Evolutionary conservation across 202 grass and related monocot genomes (phyloP), one percentile per base, ranked within the genome.

Genomic region (Schoenoplectus tabernaemontani): DNA sequence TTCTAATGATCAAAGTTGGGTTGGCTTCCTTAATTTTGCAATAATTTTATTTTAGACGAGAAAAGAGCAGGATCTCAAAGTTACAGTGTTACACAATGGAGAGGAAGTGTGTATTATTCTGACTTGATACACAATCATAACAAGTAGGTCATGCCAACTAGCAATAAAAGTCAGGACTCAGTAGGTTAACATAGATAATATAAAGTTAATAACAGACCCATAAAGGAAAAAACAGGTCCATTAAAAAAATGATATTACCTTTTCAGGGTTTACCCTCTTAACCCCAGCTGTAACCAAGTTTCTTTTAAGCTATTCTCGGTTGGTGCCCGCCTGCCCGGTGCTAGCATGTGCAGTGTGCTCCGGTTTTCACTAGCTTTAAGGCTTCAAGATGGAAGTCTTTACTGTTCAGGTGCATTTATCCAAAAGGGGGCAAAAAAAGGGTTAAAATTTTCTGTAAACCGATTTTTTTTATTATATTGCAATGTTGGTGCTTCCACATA

Each of bases 341-440:
- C 12, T 38, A 60, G 68, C 90, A 87, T 83, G 82, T 92, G 82
- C 70, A 59, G 80, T 59, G 76, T 77, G 64, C 71, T 81, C 47
- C 77, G 54, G 59, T 79, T 76, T 50, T 74, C 7, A 57, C 63
- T 54, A 30, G 64, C 36, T 56, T 2, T 56, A n/a, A n/a, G 16
- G 4, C 19, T 87, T 84, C 64, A 91, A 77, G 61, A 65, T n/a
- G 83, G 77, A 82, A 78, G 74, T 51, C 61, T 77, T 17, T 79
- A 46, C 38, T 17, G 23, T 36, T 54, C 24, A 37, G 64, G 77
- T 43, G 30, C 80, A 83, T 77, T 63, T 9, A n/a, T 65, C 12
- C 4, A 84, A 81, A 75, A 20, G 57, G 64, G 19, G 48, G 17
- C 17, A 57, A 56, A 57, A 56, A 69, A 76, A 41, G 13, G 15